Evolutionary conservation across 2,329 filamentous ascomycete genomes (phyloP), one percentile per base, ranked within the genome.

Genomic region (Pseudocercospora musae): DNA sequence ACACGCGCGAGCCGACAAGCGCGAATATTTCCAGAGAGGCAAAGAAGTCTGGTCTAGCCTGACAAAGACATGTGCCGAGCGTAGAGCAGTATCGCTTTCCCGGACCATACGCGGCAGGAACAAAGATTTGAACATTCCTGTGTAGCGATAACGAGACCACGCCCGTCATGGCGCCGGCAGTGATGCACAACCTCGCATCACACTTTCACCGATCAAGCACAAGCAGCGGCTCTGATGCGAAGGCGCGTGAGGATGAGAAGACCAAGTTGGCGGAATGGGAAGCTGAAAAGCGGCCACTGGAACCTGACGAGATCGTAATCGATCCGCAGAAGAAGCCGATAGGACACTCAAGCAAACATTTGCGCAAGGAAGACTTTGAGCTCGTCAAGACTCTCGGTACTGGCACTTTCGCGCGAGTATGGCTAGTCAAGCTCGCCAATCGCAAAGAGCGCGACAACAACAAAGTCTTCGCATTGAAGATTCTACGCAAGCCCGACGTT

Each of bases 401-500:
- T 44, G 90, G 89, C 88, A 76, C 72, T 27, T 95, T 95, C 79
- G 91, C 91, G 68, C 84, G 91, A 67, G 91, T 95, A 50, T 92
- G 89, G 81, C 85, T 94, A 64, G 89, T 91, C 57, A 86, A 86
- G 63, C 84, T 90, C 40, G 82, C 84, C 46, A 81, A 82, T 67
- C 72, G 76, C 18, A 73, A 67, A 46, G 60, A 62, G 8, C 55
- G 60, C 44, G 58, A 60, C 46, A 70, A 75, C 52, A 81, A 83
- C 72, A 84, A 87, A 69, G 89, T 93, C n/a, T 93, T 88, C 76
- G 90, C 90, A 50, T 82, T 94, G 71, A 94, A 94, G 82, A 91
- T 92, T 60, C 77, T 94, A 67, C 86, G 89, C 68, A 84, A 84
- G 71, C 78, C 79, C 52, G 82, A 84, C 71, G 88, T 95, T 49